phyloP scores from a whole-genome alignment of 805 yeast species.

The Saturnispora sanitii region DNA sequence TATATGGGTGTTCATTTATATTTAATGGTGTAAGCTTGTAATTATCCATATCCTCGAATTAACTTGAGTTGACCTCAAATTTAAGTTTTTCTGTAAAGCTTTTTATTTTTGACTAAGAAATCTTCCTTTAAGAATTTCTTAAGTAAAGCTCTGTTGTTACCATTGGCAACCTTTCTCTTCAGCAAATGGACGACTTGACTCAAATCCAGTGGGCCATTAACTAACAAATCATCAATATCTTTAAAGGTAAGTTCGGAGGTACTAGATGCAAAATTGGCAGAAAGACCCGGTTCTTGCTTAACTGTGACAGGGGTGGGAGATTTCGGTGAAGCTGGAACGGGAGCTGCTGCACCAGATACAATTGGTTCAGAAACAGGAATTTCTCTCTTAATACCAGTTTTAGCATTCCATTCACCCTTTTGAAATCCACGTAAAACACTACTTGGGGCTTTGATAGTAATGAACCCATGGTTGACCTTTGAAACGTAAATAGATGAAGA shows the following conservation, averaged over 20 bases:
- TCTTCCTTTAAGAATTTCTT: constrained; percentile 29
- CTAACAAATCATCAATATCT: constrained; percentile 60
- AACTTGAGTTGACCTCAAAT: background rate
- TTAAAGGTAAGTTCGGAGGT: constrained; percentile 37
- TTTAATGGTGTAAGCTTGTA: background rate
- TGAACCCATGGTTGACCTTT: constrained; percentile 38
- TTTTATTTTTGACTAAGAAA: constrained; percentile 25
- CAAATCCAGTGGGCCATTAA: constrained; percentile 37
- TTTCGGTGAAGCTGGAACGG: too few relatives aligned
- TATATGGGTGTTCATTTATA: too few relatives aligned
- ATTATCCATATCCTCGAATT: constrained; percentile 2
- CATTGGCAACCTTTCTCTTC: constrained; percentile 51
- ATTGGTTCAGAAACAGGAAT: constrained; percentile 10
- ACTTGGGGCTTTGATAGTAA: constrained; percentile 56
- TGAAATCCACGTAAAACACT: constrained; percentile 59
- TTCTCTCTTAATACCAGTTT: constrained; percentile 27
- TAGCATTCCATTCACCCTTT: constrained; percentile 77
- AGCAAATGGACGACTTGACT: constrained; percentile 53
- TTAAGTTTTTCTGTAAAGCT: constrained; percentile 18
- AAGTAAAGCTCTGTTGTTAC: constrained; percentile 50
- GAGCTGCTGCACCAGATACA: constrained; percentile 1
- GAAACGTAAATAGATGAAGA: constrained; percentile 37
- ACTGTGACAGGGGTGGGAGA: constrained; percentile 26
- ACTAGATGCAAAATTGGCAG: background rate
- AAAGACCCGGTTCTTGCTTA: constrained; percentile 18